Base-by-base conservation (phyloP, 2,329 filamentous ascomycete genomes). In the Onygena corvina region DNA sequence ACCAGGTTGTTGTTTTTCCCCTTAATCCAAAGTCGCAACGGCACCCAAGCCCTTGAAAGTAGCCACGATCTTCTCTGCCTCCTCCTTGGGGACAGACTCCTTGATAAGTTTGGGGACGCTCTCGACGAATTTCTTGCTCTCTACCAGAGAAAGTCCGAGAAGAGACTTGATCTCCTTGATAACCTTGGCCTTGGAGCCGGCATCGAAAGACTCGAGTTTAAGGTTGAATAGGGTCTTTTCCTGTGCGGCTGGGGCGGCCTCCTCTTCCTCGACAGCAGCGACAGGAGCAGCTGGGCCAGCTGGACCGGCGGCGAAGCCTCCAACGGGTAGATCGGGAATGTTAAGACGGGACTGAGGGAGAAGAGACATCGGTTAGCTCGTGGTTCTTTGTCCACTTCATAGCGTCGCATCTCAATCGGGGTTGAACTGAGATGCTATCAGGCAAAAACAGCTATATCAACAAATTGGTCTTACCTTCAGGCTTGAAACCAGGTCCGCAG, bases 81-180 rank as follows among this genome's bases (percentile, higher is more conserved):
- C 93, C 64, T 99, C 92, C 80, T 98, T 99, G 56, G 90, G 85
- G 59, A 98, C 88, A 47, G 85, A 89, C 73, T 99, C 92, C 82
- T 96, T 96, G 86, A 99, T 86, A 69, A 86, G 74, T 83, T 99
- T 99, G 56, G 92, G 92, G 59, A 86, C 89, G 65, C 86, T 87
- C 77, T 99, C 92, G 58, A 98, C 92, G 64, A 99, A 99, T 76
- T 99, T 99, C 84, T 99, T 99, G 73, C 86, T 94, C 71, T 99
- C 92, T 59, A 99, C 93, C 74, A 99, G 77, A 67, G 86, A 93
- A 65, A 98, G 72, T 36, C 92, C 92, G 53, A 99, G 75, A 80
- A 98, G 77, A 63, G 80, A 82, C 81, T 99, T 99, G 74, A 99
- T 79, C 76, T 99, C 92, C 80, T 99, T 99, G 78, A 98, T 99